Conservation (phyloP, 2,329 filamentous ascomycete genomes). For the Helicocarpus griseus region DNA sequence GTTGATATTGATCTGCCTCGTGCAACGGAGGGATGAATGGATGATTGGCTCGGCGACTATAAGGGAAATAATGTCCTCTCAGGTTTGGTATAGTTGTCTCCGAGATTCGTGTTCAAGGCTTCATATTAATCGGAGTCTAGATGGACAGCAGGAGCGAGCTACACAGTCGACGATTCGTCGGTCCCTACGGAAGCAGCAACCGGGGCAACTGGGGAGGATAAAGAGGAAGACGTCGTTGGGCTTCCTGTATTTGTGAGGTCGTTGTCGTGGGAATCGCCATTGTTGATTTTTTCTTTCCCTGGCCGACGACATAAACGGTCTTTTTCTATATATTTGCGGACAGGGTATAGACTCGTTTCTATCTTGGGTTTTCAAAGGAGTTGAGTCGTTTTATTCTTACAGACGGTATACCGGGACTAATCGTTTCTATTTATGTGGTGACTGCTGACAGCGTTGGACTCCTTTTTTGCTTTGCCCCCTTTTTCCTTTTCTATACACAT, state of each 20-base stretch:
- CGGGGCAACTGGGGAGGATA: background rate
- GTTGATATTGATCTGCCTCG: conserved; percentile 44
- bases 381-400: background rate
- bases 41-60: background rate
- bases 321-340: background rate
- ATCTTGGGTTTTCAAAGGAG: background rate
- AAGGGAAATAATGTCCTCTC: background rate
- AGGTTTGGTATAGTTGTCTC: background rate
- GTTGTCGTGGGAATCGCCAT: no score
- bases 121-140: background rate
- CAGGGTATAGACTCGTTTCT: background rate
- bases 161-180: background rate
- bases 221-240: no score
- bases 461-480: background rate
- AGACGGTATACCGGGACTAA: background rate
- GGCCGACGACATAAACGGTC: background rate
- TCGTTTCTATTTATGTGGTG: background rate
- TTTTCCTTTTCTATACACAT: background rate
- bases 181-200: background rate
- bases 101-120: background rate
- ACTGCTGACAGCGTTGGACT: background rate
- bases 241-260: no score
- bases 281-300: background rate
- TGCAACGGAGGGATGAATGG: conserved; percentile 1
- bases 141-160: background rate